Evolutionary conservation across 176 grass and related monocot genomes (phyloP), one percentile per base, ranked within the genome.

Genomic region (Thalia dealbata): DNA sequence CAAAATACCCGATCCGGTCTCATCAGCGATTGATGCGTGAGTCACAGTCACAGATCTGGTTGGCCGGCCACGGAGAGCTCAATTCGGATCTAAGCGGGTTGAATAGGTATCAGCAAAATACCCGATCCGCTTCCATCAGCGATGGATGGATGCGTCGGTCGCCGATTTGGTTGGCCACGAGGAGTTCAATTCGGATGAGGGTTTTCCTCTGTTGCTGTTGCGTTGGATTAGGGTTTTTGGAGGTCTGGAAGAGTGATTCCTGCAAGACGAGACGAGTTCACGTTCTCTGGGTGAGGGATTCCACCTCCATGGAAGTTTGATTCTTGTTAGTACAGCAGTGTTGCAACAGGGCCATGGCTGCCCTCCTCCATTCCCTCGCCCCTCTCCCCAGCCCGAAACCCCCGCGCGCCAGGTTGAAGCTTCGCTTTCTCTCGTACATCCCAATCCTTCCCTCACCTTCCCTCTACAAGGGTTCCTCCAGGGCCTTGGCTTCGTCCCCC

Each of bases 381-480:
- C 12, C 70, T 25, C 26, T 52, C 48, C 70, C 46, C 7, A 29
- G 26, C 42, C 29, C 70, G 4, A 43, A 41, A 22, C 35, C 65
- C 27, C 10, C 65, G 19, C 15, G 1, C 27, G 3, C 35, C 38
- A 22, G 3, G 10, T 10, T 43, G 12, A 28, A 32, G 48, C 25
- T 48, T 32, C 50, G 24, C 70, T 52, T 72, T 23, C 70, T 19
- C 46, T 72, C 46, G 45, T 11, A 29, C 12, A 46, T 52, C 26
- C 70, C 32, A 14, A 69, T 24, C 15, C 30, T 23, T 18, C 32
- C 66, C 6, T 41, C 42, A 45, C 21, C 46, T 28, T 45, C 70
- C 48, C 48, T 72, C 25, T 54, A 54, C n/a, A 72, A 72, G 24
- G 70, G 70, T 9, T 52, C 54, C 23, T 54, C 70, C 48, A 30